Evolutionary conservation across 2,329 filamentous ascomycete species (phyloP), one percentile per base, ranked within the genome.

Genomic region (Aspergillus neotritici): DNA sequence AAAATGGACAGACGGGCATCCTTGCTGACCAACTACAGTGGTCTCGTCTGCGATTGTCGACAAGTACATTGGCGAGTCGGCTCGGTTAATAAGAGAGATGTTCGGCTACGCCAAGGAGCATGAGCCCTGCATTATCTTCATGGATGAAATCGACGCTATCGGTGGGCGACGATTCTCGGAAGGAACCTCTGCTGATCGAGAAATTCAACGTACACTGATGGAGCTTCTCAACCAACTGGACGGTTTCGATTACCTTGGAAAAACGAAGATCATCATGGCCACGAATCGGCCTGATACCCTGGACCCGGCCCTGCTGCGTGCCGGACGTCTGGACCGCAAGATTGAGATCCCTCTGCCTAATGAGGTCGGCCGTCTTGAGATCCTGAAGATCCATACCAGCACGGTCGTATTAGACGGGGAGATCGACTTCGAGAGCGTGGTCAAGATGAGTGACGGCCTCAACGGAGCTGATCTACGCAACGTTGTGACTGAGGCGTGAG

Each of bases 241-340:
- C 66, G 93, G 94, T 55, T 98, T 98, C 74, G 93, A 98, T 72
- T 98, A 98, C 72, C 79, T 98, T 31, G 93, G 94, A 57, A 96
- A 98, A 78, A 98, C 93, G 43, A 98, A 98, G 77, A 98, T 98
- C 66, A 98, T 98, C 74, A 98, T 98, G 94, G 93, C 60, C 80
- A 97, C 93, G 47, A 98, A 98, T 76, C 79, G 93, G 71, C 93
- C 91, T 11, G 91, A 97, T 67, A 97, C 91, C 1, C 80, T 98
- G 37, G 91, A 98, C 63, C 91, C 91, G 29, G 91, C 91, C 1
- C 75, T 98, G 58, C 77, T 98, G 43, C 84, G 91, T 72, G 91
- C 91, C 34, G 91, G 91, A 58, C 86, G 93, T 67, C 76, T 98
- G 57, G 94, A 98, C 69, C 80, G 93, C 56, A 98, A 98, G 79